These are phyloP conservation scores for Mycosphaerella sp. DNA, from an alignment of 2,329 filamentous ascomycete species.

Conservation along the genomic window DNA sequence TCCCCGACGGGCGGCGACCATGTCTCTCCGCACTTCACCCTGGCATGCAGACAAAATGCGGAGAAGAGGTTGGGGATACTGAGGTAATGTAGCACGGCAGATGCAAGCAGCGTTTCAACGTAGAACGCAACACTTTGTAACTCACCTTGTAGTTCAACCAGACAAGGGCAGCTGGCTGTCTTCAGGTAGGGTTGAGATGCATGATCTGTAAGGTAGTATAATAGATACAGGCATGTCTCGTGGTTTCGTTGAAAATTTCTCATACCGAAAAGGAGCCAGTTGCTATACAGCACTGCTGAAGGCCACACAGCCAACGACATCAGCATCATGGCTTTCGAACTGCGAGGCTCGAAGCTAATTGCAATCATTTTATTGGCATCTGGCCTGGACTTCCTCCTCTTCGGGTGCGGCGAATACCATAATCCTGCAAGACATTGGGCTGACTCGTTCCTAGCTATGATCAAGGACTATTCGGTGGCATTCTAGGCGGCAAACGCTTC, in stretches of 20 bases:
- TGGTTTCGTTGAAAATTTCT: background rate
- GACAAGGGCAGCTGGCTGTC: background rate
- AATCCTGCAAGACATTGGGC: background rate
- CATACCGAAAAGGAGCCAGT: background rate
- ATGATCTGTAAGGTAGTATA: background rate
- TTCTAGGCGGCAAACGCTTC: constrained; percentile 28
- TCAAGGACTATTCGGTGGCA: constrained; percentile 30
- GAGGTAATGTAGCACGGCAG: too few species aligned
- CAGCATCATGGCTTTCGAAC: constrained; percentile 15
- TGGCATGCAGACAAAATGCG: background rate
- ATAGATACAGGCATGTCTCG: constrained; percentile 8
- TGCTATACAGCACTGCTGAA: background rate
- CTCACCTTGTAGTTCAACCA: background rate
- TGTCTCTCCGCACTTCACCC: constrained; percentile 1
- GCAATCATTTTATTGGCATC: constrained; percentile 27
- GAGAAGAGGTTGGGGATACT: background rate
- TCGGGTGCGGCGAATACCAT: constrained; percentile 15
- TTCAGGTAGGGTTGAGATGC: background rate
- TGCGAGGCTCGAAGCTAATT: constrained; percentile 27
- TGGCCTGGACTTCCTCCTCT: constrained; percentile 28
- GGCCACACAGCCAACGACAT: background rate
- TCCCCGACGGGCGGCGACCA: background rate
- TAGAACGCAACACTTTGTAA: constrained; percentile 2
- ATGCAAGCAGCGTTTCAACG: constrained; percentile 1
- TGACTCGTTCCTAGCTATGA: constrained; percentile 16